Percentiles rank a stretch among this genome's conserved stretches.
Evolutionary conservation across 441 rosid species (phyloP).

Genomic region (Pelargonium myrrhifolium): DNA sequence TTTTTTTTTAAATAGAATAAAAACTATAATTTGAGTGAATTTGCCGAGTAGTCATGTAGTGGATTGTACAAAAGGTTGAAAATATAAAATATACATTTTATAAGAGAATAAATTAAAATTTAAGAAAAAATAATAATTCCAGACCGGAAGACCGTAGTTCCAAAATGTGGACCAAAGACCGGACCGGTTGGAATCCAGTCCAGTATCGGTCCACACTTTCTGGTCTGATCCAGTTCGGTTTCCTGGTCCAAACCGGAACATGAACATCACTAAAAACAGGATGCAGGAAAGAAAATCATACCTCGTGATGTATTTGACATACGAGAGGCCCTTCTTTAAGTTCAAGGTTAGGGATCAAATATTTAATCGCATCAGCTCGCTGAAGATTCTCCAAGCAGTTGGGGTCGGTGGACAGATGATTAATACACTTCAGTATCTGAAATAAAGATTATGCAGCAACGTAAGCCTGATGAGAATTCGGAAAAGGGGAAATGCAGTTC

Average conservation of each 20-base stretch:
- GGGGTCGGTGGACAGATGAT: constrained; percentile 83
- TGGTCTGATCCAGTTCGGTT: neutral
- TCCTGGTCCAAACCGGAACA: no score
- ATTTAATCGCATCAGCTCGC: constrained; percentile 94
- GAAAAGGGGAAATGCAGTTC: constrained; percentile 11
- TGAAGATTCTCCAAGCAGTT: constrained; percentile 98
- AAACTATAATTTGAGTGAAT: no score
- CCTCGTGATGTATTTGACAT: constrained; percentile 75
- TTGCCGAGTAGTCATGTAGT: no score
- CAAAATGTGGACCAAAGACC: no score
- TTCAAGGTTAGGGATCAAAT: constrained; percentile 92
- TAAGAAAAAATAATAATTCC: no score
- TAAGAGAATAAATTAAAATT: no score
- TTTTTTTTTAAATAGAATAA: no score
- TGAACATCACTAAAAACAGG: neutral
- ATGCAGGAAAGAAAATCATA: constrained; percentile 27
- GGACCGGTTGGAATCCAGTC: no score
- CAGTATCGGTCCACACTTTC: no score
- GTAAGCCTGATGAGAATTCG: constrained; percentile 8
- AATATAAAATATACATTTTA: no score
- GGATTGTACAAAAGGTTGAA: no score
- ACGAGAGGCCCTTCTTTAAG: constrained; percentile 80
- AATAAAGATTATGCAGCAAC: constrained; percentile 18
- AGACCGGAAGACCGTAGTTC: no score
- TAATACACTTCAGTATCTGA: constrained; percentile 77